phyloP scores from a whole-genome alignment of 2,329 filamentous ascomycete species.

The Fusarium torulosum region DNA sequence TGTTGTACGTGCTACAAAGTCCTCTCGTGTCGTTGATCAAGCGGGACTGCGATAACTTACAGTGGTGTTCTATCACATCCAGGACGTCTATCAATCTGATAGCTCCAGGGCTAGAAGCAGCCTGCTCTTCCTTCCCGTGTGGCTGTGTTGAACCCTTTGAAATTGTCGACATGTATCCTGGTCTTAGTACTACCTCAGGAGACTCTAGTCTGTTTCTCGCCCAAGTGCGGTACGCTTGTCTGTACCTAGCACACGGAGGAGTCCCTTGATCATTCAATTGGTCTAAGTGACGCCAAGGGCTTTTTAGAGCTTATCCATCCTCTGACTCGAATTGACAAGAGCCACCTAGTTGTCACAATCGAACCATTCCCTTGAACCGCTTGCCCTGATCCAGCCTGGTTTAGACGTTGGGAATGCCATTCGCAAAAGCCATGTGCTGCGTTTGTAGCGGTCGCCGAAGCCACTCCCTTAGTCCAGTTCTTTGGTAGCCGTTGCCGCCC shows the following conservation, averaged over 20 bases:
- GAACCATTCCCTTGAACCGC: conserved; percentile 41
- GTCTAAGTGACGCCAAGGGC: conserved; percentile 13
- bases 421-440: conserved; percentile 37
- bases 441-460: conserved; percentile 41
- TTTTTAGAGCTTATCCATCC: conserved; percentile 19
- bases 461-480: conserved; percentile 22
- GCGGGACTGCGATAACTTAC: not conserved
- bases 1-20: not conserved
- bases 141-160: conserved; percentile 38
- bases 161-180: conserved; percentile 21
- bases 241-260: conserved; percentile 14
- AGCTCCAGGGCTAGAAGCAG: conserved; percentile 24
- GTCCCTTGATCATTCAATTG: conserved; percentile 26
- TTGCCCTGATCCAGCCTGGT: conserved; percentile 43
- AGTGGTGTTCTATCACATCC: conserved; percentile 8
- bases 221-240: not conserved
- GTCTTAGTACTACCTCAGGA: conserved; percentile 19
- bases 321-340: conserved; percentile 25
- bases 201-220: not conserved
- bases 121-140: conserved; percentile 30
- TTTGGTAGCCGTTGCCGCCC: conserved; percentile 22
- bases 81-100: conserved; percentile 14
- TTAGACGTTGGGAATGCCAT: conserved; percentile 37
- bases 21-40: not conserved
- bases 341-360: conserved; percentile 40